Conservation (phyloP, 2,329 filamentous ascomycete species). For the Coleophoma crateriformis region DNA sequence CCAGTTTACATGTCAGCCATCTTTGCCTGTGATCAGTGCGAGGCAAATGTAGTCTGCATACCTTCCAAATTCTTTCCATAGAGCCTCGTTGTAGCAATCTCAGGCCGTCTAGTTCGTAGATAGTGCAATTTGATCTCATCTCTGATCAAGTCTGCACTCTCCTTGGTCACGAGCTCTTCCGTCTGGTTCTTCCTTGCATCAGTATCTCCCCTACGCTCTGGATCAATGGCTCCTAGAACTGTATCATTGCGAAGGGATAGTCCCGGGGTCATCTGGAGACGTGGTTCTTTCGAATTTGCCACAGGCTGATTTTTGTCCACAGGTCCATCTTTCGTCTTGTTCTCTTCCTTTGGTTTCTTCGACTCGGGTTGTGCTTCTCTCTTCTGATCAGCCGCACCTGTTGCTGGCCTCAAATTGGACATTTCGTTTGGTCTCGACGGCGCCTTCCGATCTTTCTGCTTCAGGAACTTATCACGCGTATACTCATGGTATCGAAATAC, state of each 20-base stretch:
- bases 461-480: neutral
- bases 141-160: too few relatives aligned
- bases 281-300: too few relatives aligned
- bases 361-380: neutral
- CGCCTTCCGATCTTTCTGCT: constrained; percentile 1
- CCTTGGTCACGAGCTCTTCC: too few relatives aligned
- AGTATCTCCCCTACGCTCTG: too few relatives aligned
- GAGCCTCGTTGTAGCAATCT: neutral
- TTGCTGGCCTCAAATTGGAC: neutral
- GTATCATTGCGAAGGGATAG: too few relatives aligned
- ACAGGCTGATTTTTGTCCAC: neutral
- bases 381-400: neutral
- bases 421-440: neutral
- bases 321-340: neutral
- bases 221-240: too few relatives aligned
- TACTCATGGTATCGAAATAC: constrained; percentile 8
- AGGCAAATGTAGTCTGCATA: neutral
- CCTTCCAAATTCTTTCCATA: neutral
- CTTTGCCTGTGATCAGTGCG: neutral
- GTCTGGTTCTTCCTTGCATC: too few relatives aligned
- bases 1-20: neutral
- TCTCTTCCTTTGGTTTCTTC: neutral
- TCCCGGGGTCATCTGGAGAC: too few relatives aligned
- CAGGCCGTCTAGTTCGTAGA: too few relatives aligned
- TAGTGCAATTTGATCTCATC: too few relatives aligned